Conservation (phyloP, 306 rosid genomes). For the Medicago truncatula region DNA sequence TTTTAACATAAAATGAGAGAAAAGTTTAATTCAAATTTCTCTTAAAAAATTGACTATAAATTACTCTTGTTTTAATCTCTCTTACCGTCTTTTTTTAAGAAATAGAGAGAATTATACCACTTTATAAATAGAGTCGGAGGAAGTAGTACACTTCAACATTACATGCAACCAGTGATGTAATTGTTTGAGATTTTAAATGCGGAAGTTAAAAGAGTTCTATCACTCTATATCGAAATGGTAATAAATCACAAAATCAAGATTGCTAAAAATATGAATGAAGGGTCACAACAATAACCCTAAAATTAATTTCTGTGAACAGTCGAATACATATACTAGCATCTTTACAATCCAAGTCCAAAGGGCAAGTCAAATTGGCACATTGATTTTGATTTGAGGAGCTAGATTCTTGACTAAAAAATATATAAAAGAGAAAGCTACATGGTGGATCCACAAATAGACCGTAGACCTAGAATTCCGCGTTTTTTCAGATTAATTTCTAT, state of each 20-base stretch:
- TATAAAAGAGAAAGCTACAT: constrained; percentile 6
- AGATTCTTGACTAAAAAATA: constrained; percentile 6
- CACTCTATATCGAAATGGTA: constrained; percentile 3
- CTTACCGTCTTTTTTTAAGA: too few species aligned
- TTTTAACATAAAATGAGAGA: too few species aligned
- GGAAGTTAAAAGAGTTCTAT: not conserved
- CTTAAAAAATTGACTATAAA: too few species aligned
- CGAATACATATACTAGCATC: not conserved
- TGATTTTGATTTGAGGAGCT: constrained; percentile 10
- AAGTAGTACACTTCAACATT: too few species aligned
- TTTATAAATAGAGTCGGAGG: too few species aligned
- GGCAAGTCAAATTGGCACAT: constrained; percentile 31
- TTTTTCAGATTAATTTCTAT: constrained; percentile 21
- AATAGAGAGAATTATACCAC: too few species aligned
- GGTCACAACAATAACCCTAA: constrained; percentile 3
- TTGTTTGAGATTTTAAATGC: constrained; percentile 12
- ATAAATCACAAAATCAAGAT: not conserved
- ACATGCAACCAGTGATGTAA: not conserved
- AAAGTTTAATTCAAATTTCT: too few species aligned
- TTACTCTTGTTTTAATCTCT: too few species aligned
- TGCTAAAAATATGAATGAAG: constrained; percentile 27
- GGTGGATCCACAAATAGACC: constrained; percentile 36
- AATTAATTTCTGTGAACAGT: not conserved
- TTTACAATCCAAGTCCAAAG: constrained; percentile 19
- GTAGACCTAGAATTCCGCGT: constrained; percentile 32